Evolutionary conservation across 2,329 filamentous ascomycete genomes (phyloP).

Genomic region (Emergomyces pasteurianus): DNA sequence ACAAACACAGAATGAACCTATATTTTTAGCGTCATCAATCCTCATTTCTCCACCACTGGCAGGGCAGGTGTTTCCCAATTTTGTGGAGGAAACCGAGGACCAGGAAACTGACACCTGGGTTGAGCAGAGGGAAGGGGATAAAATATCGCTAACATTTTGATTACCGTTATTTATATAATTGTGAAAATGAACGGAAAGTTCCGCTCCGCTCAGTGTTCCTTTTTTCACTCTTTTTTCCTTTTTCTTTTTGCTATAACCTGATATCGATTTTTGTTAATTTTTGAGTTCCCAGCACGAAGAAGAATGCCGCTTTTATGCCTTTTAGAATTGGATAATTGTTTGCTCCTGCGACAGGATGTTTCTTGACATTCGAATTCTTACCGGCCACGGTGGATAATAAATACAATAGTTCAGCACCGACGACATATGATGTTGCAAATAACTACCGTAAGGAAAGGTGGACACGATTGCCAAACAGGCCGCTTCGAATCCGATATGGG

Average conservation of each 20-base stretch:
- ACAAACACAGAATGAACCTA: not conserved
- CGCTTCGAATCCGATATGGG: not conserved
- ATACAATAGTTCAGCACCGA: not conserved
- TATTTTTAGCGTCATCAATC: too few relatives aligned
- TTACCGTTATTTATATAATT: too few relatives aligned
- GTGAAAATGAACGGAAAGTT: not conserved
- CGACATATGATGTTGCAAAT: not conserved
- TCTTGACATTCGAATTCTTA: not conserved
- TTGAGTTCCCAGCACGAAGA: not conserved
- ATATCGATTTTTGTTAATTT: not conserved
- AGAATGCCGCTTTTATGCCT: not conserved
- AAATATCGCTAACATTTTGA: not conserved
- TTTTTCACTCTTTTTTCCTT: not conserved
- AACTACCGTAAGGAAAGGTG: not conserved
- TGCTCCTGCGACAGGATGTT: not conserved
- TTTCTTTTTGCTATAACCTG: not conserved
- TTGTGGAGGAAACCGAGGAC: not conserved
- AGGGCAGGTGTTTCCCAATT: not conserved
- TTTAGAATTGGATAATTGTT: not conserved
- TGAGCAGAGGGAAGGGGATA: not conserved
- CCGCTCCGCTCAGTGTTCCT: not conserved
- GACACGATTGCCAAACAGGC: not conserved
- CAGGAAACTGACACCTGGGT: not conserved
- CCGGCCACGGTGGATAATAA: not conserved
- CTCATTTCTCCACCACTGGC: not conserved